A percentile compares a stretch with the other conserved stretches of the same genome.
phyloP scores from a whole-genome alignment of 805 yeast genomes.

The Pichia ethanolica region DNA sequence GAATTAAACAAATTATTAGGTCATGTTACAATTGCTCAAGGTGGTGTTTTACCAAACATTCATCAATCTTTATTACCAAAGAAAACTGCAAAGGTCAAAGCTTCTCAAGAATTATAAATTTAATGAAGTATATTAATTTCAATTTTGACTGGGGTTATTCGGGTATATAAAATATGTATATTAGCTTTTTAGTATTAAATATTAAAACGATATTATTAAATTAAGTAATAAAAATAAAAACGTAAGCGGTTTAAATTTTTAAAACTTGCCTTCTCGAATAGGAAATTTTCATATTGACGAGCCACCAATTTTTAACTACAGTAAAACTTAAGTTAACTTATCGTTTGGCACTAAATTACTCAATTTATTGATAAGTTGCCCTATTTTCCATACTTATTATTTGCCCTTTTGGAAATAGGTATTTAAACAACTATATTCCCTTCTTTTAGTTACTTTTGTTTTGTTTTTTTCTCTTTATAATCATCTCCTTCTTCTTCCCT shows the following conservation, averaged over 20 bases:
- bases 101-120: constrained; percentile 50
- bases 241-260: too few species aligned
- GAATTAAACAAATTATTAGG: constrained; percentile 90
- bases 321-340: too few species aligned
- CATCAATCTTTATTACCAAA: constrained; percentile 81
- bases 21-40: constrained; percentile 95
- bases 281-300: neutral
- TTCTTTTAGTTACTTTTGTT: neutral
- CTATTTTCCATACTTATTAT: neutral
- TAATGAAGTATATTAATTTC: neutral
- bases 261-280: too few species aligned
- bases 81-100: constrained; percentile 47
- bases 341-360: too few species aligned
- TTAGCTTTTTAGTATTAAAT: constrained; percentile 4
- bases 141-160: constrained; percentile 5
- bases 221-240: too few species aligned
- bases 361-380: neutral
- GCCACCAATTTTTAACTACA: neutral
- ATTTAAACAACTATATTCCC: neutral
- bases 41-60: constrained; percentile 98
- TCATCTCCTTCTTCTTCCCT: neutral
- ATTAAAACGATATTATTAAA: neutral
- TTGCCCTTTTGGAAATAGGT: too few species aligned
- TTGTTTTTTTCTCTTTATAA: neutral
- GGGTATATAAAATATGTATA: constrained; percentile 8